Percentiles rank a stretch among this genome's conserved stretches.
phyloP scores from a whole-genome alignment of 495 filamentous ascomycete species.

The Trichocladium uniseriatum region DNA sequence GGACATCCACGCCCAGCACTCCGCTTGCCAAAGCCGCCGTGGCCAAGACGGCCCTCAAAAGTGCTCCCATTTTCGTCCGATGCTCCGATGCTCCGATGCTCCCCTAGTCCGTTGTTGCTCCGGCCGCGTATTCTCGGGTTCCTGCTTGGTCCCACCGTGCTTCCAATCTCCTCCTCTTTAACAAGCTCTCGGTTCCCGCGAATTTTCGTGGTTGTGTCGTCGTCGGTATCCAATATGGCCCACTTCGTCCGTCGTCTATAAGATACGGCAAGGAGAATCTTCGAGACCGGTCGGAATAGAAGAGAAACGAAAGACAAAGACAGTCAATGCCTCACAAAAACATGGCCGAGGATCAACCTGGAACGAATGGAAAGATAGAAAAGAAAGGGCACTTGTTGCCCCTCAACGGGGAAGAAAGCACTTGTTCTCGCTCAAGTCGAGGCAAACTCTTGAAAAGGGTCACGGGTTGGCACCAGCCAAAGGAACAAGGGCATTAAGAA shows the following conservation, averaged over 20 bases:
- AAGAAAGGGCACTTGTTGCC: conserved; percentile 16
- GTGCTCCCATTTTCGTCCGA: conserved; percentile 10
- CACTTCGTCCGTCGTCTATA: neutral
- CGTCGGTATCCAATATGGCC: neutral
- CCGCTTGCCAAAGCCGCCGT: conserved; percentile 27
- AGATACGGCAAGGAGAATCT: conserved; percentile 3
- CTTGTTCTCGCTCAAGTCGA: conserved; percentile 3
- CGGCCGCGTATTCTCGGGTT: neutral
- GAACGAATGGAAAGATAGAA: conserved; percentile 35
- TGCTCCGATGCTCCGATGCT: neutral
- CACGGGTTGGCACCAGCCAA: conserved; percentile 10
- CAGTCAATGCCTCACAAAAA: conserved; percentile 20
- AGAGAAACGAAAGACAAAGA: conserved; percentile 19
- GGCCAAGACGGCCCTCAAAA: conserved; percentile 30
- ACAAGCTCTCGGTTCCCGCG: no score
- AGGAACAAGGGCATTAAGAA: conserved; percentile 13
- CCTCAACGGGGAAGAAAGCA: conserved; percentile 8
- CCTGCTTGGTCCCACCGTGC: neutral
- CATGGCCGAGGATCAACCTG: conserved; percentile 45
- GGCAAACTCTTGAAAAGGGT: neutral
- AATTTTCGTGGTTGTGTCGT: neutral
- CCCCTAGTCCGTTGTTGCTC: no score
- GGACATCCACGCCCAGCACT: conserved; percentile 54
- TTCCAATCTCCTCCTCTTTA: no score
- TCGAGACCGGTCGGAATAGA: conserved; percentile 24